phyloP scores from a whole-genome alignment of 305 asterid species.

The Solanum hybrid region DNA sequence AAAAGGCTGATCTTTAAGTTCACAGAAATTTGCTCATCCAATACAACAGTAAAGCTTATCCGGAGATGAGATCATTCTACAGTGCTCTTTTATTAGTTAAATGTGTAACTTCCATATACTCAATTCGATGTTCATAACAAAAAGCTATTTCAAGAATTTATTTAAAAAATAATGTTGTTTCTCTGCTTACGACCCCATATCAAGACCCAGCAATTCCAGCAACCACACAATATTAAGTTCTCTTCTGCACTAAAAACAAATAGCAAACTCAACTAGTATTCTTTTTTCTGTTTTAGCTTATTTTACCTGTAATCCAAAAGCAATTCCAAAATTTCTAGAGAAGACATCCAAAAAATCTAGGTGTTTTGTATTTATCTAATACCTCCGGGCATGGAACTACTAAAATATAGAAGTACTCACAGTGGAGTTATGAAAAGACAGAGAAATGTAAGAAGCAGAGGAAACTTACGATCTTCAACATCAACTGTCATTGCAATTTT shows the following conservation, averaged over 20 bases:
- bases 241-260: background rate
- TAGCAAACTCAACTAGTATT: background rate
- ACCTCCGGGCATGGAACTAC: background rate
- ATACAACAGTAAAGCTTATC: background rate
- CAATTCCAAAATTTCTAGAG: background rate
- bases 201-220: background rate
- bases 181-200: background rate
- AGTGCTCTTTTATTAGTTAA: background rate
- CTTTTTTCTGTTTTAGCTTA: background rate
- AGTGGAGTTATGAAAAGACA: background rate
- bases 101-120: background rate
- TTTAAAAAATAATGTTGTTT: background rate
- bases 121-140: background rate
- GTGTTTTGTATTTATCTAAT: background rate
- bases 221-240: background rate
- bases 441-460: background rate
- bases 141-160: background rate
- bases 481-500: conserved; percentile 82
- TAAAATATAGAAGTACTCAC: background rate
- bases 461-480: conserved; percentile 75
- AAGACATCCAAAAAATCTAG: background rate
- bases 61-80: background rate
- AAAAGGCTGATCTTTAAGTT: background rate
- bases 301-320: background rate
- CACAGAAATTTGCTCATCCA: background rate